Evolutionary conservation across 345 rosid species (phyloP), one percentile per base, ranked within the genome.

Genomic region (Psidium friedrichsthalianum): DNA sequence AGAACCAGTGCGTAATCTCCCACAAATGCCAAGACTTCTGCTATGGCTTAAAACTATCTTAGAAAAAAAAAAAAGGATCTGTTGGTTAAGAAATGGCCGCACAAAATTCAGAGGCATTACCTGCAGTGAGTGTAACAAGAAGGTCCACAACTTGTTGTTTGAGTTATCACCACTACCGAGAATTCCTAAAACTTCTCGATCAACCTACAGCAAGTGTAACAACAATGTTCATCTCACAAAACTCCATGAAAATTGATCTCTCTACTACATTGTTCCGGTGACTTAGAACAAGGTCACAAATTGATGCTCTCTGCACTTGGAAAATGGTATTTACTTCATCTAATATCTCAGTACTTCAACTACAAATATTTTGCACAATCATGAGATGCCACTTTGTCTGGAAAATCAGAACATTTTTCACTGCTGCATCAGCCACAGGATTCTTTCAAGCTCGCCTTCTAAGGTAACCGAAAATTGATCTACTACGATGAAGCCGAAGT

Each of bases 401-500:
- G 78, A 69, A 69, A 84, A 57, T 61, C 12, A 44, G 40, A 53
- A 20, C 64, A 54, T 82, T 16, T n/a, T 61, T 53, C 52, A 83
- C 83, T 54, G 36, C 76, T 18, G 24, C 20, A 20, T 5, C 22
- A n/a, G 18, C 83, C 83, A 64, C 29, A 56, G 82, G 69, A 85
- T 82, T 54, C 86, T 55, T 76, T 58, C 44, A 32, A n/a, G 85
- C 91, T 87, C 87, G 95, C 99, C 97, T 96, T 92, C 85, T 97
- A 51, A 97, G 92, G 82, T 94, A 93, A 51, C 87, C 83, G 89
- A 96, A 93, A 85, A 97, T 86, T 56, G 89, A 85, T 90, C 42
- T 88, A 93, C 94, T 95, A 11, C 84, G 85, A 84, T 97, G 99
- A 88, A 96, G 91, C 86, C 92, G 90, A 88, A 97, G 87, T 56